phyloP scores from a whole-genome alignment of 2,329 filamentous ascomycete species.

The Dactylellina cionopaga region DNA sequence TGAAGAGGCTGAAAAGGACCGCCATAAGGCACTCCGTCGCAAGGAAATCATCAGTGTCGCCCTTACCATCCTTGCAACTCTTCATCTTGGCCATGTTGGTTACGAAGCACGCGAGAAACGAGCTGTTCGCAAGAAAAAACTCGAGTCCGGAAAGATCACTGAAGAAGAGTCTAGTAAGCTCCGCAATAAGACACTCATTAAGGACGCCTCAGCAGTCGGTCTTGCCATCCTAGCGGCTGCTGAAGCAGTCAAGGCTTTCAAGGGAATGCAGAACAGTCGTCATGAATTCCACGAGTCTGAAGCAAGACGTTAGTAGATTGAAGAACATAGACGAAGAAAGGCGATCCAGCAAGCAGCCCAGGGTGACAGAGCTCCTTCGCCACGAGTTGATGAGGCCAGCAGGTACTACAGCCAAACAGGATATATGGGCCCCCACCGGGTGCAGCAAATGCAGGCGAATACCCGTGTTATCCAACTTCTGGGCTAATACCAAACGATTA shows the following conservation, averaged over 20 bases:
- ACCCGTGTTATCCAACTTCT: slow-evolving; percentile 35
- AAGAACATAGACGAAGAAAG: slow-evolving; percentile 38
- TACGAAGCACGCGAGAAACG: slow-evolving; percentile 45
- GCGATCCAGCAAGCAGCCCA: background rate
- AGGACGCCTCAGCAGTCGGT: slow-evolving; percentile 42
- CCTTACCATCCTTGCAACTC: slow-evolving; percentile 44
- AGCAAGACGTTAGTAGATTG: slow-evolving; percentile 19
- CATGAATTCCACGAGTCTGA: slow-evolving; percentile 23
- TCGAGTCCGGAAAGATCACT: slow-evolving; percentile 41
- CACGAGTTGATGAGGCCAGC: background rate
- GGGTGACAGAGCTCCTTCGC: background rate
- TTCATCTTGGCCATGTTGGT: slow-evolving; percentile 36
- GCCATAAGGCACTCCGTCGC: slow-evolving; percentile 29
- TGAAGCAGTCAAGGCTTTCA: slow-evolving; percentile 38
- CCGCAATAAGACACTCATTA: slow-evolving; percentile 23
- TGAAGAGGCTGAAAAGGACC: slow-evolving; percentile 34
- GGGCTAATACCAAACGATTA: slow-evolving; percentile 35
- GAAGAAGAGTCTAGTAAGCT: slow-evolving; percentile 36
- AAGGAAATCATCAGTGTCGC: slow-evolving; percentile 48
- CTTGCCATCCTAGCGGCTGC: slow-evolving; percentile 43
- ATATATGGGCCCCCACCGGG: slow-evolving; percentile 47
- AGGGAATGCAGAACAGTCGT: slow-evolving; percentile 16
- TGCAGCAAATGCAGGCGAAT: slow-evolving; percentile 4
- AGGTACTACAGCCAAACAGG: slow-evolving; percentile 43
- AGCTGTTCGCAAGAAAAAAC: slow-evolving; percentile 25